A percentile compares a stretch with the other conserved stretches of the same genome.
Conservation (phyloP, 257 asterid genomes). For the Primulina tabacum region DNA sequence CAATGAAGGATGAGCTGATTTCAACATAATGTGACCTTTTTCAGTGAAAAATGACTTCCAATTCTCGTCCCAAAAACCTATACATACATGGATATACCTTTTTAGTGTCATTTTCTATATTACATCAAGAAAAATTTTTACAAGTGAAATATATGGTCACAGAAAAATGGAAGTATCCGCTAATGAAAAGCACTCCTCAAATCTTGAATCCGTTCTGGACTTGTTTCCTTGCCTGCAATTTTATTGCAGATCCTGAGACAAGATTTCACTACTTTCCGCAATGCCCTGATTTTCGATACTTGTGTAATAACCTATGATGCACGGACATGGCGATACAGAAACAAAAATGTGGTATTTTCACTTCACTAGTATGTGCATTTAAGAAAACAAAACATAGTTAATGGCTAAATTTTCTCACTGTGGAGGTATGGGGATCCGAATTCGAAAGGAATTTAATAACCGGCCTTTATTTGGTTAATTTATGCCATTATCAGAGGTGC, state of each 20-base stretch:
- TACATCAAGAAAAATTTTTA: too few species aligned
- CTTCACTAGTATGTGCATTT: neutral
- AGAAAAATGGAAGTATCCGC: too few species aligned
- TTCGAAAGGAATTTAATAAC: neutral
- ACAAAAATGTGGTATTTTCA: neutral
- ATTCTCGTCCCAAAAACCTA: too few species aligned
- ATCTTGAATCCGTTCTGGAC: neutral
- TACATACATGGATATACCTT: neutral
- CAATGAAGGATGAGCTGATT: too few species aligned
- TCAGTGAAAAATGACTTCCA: too few species aligned
- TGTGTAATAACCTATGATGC: neutral
- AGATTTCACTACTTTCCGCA: neutral
- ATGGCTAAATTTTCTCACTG: neutral
- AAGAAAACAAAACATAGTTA: neutral
- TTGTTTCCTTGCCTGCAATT: neutral
- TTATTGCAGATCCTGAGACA: neutral
- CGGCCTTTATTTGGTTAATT: slow-evolving; percentile 20
- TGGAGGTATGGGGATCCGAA: neutral
- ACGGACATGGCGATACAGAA: neutral
- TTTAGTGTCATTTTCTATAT: too few species aligned
- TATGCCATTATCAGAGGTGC: slow-evolving; percentile 84
- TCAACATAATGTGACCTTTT: too few species aligned
- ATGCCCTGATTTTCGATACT: neutral
- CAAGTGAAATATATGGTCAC: too few species aligned
- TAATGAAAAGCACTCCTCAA: too few species aligned